Evolutionary conservation across 2,329 filamentous ascomycete genomes (phyloP).

Genomic region (Pseudogymnoascus sp.): DNA sequence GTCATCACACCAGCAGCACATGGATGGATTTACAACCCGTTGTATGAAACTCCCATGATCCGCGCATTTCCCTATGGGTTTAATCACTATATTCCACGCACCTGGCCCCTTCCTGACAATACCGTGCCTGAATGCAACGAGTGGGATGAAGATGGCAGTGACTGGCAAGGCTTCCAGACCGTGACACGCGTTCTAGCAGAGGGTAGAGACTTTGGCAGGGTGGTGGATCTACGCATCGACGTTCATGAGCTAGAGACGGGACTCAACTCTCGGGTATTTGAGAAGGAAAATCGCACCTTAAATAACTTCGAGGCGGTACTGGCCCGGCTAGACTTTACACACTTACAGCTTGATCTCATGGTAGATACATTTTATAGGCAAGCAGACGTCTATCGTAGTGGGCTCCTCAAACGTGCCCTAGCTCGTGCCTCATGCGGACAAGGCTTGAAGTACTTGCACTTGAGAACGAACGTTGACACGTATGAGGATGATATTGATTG

Average conservation of each 20-base stretch:
- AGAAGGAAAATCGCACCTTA: constrained; percentile 20
- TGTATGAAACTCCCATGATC: constrained; percentile 36
- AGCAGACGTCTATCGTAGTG: constrained; percentile 12
- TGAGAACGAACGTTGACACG: constrained; percentile 14
- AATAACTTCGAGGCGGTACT: constrained; percentile 20
- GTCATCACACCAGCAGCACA: constrained; percentile 34
- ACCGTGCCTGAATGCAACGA: constrained; percentile 2
- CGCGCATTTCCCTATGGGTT: constrained; percentile 33
- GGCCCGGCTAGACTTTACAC: constrained; percentile 22
- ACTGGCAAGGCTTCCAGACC: constrained; percentile 28
- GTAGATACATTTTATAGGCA: constrained; percentile 8
- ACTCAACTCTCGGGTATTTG: constrained; percentile 28
- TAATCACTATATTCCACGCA: constrained; percentile 24
- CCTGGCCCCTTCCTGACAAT: neutral
- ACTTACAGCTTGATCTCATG: constrained; percentile 23
- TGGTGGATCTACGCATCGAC: constrained; percentile 32
- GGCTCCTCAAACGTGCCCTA: constrained; percentile 16
- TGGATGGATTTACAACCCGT: constrained; percentile 28
- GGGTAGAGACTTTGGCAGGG: constrained; percentile 13
- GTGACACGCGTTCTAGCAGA: constrained; percentile 23
- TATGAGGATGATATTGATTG: neutral
- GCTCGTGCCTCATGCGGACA: constrained; percentile 8
- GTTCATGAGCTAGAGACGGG: constrained; percentile 24
- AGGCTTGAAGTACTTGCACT: constrained; percentile 20
- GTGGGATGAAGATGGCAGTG: constrained; percentile 15